Conservation (phyloP, 306 rosid species). For the Glycine soja region DNA sequence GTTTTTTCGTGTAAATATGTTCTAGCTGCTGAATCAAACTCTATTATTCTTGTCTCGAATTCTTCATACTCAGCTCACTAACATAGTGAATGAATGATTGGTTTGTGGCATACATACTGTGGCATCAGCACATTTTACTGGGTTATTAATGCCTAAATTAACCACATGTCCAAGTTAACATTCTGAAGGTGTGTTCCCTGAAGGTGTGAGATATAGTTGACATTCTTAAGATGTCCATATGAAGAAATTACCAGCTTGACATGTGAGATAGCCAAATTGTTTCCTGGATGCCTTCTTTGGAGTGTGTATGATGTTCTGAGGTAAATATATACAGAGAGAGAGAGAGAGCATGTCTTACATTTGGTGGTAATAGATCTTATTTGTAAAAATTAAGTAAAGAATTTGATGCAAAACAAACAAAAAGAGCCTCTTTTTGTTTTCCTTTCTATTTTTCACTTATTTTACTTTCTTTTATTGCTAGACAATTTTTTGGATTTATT, state of each 20-base stretch:
- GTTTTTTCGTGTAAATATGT: slow-evolving; percentile 88
- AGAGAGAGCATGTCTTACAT: not conserved
- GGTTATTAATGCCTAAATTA: slow-evolving; percentile 27
- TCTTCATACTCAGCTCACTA: slow-evolving; percentile 29
- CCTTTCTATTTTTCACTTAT: slow-evolving; percentile 2
- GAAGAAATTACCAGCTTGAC: slow-evolving; percentile 15
- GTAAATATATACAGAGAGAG: slow-evolving; percentile 2
- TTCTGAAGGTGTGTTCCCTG: too few species aligned
- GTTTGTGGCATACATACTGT: not conserved
- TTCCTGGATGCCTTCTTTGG: slow-evolving; percentile 43
- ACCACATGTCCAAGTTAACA: slow-evolving; percentile 6
- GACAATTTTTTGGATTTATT: not conserved
- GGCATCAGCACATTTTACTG: not conserved
- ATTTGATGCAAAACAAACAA: slow-evolving; percentile 27
- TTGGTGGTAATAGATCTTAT: slow-evolving; percentile 32
- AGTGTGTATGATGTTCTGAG: slow-evolving; percentile 31
- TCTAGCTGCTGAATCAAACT: slow-evolving; percentile 58
- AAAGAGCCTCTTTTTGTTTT: slow-evolving; percentile 14
- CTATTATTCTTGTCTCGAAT: slow-evolving; percentile 36
- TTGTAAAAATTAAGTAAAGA: slow-evolving; percentile 23
- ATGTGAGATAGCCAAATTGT: slow-evolving; percentile 29
- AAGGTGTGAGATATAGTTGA: too few species aligned
- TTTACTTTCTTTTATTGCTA: slow-evolving; percentile 2
- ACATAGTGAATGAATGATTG: too few species aligned
- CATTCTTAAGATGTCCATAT: slow-evolving; percentile 28